Evolutionary conservation across 768 basidiomycete genomes (phyloP).

Genomic region (Collybiopsis luxurians): DNA sequence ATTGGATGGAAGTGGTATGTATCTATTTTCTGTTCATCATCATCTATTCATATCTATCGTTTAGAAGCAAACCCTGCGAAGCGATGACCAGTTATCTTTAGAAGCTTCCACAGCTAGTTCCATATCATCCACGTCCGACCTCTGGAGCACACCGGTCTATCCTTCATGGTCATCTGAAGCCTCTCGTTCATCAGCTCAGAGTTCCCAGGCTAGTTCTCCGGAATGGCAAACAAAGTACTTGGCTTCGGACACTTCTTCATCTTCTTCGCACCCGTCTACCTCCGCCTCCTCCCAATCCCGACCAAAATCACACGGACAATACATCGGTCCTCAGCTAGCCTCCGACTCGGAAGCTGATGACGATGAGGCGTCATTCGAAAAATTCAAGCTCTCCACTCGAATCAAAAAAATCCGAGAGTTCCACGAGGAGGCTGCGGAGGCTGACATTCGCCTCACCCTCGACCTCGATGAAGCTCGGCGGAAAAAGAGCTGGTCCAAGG

Average conservation of each 20-base stretch:
- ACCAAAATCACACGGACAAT: constrained; percentile 10
- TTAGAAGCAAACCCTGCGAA: constrained; percentile 5
- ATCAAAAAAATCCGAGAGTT: constrained; percentile 49
- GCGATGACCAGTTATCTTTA: constrained; percentile 8
- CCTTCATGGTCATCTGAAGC: constrained; percentile 19
- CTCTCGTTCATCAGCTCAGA: constrained; percentile 21
- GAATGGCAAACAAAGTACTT: constrained; percentile 16
- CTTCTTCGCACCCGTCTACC: background rate
- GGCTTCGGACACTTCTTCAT: constrained; percentile 18
- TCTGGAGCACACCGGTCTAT: constrained; percentile 11
- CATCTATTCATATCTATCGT: background rate
- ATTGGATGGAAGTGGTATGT: constrained; percentile 11
- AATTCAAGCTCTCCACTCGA: constrained; percentile 44
- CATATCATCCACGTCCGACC: constrained; percentile 12
- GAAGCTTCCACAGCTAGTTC: constrained; percentile 20
- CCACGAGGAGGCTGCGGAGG: constrained; percentile 42
- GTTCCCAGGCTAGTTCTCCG: constrained; percentile 23
- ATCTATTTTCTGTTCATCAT: constrained; percentile 15
- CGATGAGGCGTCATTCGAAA: constrained; percentile 37
- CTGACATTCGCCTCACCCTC: constrained; percentile 37
- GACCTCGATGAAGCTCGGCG: constrained; percentile 33
- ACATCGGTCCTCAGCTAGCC: constrained; percentile 23
- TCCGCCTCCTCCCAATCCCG: constrained; percentile 2
- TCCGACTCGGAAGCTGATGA: constrained; percentile 16
- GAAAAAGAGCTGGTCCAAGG: constrained; percentile 27